Conservation (phyloP, 768 basidiomycete species). For the Suillus lakei region DNA sequence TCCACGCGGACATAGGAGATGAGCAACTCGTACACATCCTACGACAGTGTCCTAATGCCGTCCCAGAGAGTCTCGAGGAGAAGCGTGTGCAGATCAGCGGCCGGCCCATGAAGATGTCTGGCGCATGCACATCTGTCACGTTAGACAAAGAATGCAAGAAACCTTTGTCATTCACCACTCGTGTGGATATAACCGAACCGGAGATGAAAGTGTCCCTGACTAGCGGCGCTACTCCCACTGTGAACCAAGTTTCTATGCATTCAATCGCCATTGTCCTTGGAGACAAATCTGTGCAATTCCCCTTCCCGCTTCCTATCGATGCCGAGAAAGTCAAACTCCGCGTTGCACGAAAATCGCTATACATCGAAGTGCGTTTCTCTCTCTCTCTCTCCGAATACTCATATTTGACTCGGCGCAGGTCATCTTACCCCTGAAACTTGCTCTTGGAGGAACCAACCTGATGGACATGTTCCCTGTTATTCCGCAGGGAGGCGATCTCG, state of each 20-base stretch:
- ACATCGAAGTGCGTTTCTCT: slow-evolving; percentile 40
- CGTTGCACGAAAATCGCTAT: slow-evolving; percentile 59
- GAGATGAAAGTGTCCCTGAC: slow-evolving; percentile 19
- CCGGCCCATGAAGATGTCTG: neutral
- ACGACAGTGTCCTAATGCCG: slow-evolving; percentile 21
- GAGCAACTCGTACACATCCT: slow-evolving; percentile 24
- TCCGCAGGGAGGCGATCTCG: slow-evolving; percentile 15
- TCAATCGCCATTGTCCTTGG: slow-evolving; percentile 16
- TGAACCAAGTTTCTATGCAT: slow-evolving; percentile 14
- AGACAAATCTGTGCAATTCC: slow-evolving; percentile 29
- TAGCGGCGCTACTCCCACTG: slow-evolving; percentile 22
- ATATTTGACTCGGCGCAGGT: slow-evolving; percentile 22
- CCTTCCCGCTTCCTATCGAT: slow-evolving; percentile 51
- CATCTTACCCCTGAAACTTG: slow-evolving; percentile 19
- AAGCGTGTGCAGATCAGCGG: slow-evolving; percentile 20
- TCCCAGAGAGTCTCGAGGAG: slow-evolving; percentile 21
- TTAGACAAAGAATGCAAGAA: slow-evolving; percentile 23
- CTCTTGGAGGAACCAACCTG: slow-evolving; percentile 19
- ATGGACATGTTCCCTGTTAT: slow-evolving; percentile 35
- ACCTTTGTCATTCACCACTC: slow-evolving; percentile 21
- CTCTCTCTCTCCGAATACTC: neutral
- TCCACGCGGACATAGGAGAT: slow-evolving; percentile 18
- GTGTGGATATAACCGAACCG: slow-evolving; percentile 4
- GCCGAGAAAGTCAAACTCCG: slow-evolving; percentile 42
- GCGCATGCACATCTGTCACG: slow-evolving; percentile 3